These are phyloP conservation scores for Macrophomina tecta DNA, from an alignment of 2,329 filamentous ascomycete species.

Conservation along the genomic window DNA sequence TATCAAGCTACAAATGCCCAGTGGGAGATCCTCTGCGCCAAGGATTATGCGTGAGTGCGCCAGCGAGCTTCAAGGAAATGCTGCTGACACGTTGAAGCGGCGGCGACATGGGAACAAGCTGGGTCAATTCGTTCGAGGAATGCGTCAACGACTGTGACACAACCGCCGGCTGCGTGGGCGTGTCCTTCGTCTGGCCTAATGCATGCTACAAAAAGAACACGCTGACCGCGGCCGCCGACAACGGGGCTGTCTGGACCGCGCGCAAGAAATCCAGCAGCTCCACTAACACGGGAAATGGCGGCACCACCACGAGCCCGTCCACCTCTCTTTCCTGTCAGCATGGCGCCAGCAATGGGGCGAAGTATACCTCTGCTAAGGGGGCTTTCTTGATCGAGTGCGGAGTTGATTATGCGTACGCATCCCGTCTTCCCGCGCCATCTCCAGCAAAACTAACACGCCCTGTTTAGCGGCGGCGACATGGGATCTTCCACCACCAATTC, in stretches of 20 bases:
- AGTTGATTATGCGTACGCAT: not conserved
- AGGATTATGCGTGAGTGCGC: slow-evolving; percentile 7
- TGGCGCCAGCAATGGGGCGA: slow-evolving; percentile 26
- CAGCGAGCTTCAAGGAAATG: too few relatives aligned
- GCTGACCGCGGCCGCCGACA: not conserved
- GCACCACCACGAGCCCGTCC: not conserved
- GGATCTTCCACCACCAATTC: slow-evolving; percentile 8
- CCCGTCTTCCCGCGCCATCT: not conserved
- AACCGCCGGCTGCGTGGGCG: slow-evolving; percentile 30
- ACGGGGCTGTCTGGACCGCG: not conserved
- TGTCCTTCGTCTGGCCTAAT: slow-evolving; percentile 29
- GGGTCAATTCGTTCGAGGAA: slow-evolving; percentile 19
- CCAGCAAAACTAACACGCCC: too few relatives aligned
- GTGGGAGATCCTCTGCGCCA: slow-evolving; percentile 13
- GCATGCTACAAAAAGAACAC: slow-evolving; percentile 34
- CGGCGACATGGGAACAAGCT: slow-evolving; percentile 27
- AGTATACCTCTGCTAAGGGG: slow-evolving; percentile 29
- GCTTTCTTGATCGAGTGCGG: slow-evolving; percentile 30
- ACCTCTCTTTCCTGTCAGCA: slow-evolving; percentile 24
- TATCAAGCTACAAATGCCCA: slow-evolving; percentile 12
- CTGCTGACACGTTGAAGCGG: not conserved
- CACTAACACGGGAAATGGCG: not conserved
- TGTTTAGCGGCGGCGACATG: slow-evolving; percentile 19
- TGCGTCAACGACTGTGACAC: slow-evolving; percentile 31
- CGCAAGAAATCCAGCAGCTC: not conserved